These are phyloP conservation scores for Zalaria sp. DNA, from an alignment of 2,329 filamentous ascomycete genomes.

Conservation along the genomic window DNA sequence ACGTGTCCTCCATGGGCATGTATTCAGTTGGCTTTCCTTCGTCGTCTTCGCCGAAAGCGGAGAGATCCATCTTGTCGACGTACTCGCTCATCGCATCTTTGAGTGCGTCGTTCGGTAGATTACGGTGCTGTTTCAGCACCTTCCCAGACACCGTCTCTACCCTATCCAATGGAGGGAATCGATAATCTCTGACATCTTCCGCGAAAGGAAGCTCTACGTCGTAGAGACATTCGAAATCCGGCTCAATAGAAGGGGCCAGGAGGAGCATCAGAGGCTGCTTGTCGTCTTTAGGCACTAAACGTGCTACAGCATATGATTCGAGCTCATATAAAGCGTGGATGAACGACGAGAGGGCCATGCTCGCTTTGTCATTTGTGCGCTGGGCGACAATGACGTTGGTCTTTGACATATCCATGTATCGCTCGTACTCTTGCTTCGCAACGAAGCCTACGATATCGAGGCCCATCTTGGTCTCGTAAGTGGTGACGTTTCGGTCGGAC, in stretches of 20 bases:
- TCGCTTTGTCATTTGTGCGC: conserved; percentile 66
- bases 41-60: conserved; percentile 55
- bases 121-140: conserved; percentile 64
- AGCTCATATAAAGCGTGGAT: conserved; percentile 77
- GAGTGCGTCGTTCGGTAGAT: conserved; percentile 64
- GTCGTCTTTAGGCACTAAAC: conserved; percentile 71
- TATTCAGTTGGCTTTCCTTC: conserved; percentile 56
- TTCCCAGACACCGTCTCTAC: conserved; percentile 80
- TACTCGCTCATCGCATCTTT: conserved; percentile 76
- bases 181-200: conserved; percentile 82
- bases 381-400: conserved; percentile 64
- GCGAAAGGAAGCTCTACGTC: conserved; percentile 86
- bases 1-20: conserved; percentile 66
- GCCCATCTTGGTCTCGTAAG: conserved; percentile 59
- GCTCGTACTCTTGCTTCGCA: conserved; percentile 57
- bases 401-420: conserved; percentile 74
- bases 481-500: conserved; percentile 78
- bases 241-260: conserved; percentile 65
- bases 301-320: conserved; percentile 72
- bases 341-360: conserved; percentile 74
- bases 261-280: conserved; percentile 66
- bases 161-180: conserved; percentile 77
- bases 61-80: conserved; percentile 86
- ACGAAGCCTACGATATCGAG: conserved; percentile 85
- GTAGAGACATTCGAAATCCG: conserved; percentile 69